phyloP scores from a whole-genome alignment of 1,139 yeast species.

The Meyerozyma sp. region DNA sequence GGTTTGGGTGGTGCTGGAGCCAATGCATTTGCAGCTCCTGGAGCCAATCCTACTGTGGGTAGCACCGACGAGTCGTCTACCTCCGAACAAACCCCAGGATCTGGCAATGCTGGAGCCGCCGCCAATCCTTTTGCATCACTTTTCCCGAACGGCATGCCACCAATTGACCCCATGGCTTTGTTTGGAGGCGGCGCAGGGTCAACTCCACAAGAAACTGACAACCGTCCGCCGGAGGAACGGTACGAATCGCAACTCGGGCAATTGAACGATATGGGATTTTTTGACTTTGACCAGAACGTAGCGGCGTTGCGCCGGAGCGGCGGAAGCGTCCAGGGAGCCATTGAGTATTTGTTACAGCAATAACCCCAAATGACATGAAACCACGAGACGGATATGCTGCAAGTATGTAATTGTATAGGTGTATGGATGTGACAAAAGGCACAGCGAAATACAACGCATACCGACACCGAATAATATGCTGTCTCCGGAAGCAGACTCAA shows the following conservation, averaged over 20 bases:
- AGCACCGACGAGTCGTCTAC: conserved; percentile 14
- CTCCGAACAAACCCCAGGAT: conserved; percentile 9
- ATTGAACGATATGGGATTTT: conserved; percentile 93
- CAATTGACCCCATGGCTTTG: conserved; percentile 11
- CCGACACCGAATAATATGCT: background rate
- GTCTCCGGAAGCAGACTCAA: background rate
- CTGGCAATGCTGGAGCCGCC: conserved; percentile 8
- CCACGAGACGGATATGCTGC: background rate
- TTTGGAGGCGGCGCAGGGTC: conserved; percentile 27
- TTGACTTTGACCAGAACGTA: conserved; percentile 87
- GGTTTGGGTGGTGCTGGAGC: conserved; percentile 31
- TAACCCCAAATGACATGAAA: background rate
- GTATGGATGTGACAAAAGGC: background rate
- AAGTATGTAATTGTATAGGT: background rate
- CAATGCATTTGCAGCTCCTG: conserved; percentile 54
- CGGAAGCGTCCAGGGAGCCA: conserved; percentile 95
- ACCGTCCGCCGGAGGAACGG: conserved; percentile 92
- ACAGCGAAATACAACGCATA: background rate
- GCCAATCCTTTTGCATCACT: conserved; percentile 40
- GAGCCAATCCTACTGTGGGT: conserved; percentile 34
- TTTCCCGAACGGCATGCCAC: conserved; percentile 28
- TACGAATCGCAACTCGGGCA: conserved; percentile 88
- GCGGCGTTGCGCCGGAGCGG: conserved; percentile 91
- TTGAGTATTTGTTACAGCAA: conserved; percentile 63
- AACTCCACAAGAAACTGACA: conserved; percentile 49